Base-by-base conservation (phyloP, 352 stramenopile genomes). In the Phytopythium ostracodes region DNA sequence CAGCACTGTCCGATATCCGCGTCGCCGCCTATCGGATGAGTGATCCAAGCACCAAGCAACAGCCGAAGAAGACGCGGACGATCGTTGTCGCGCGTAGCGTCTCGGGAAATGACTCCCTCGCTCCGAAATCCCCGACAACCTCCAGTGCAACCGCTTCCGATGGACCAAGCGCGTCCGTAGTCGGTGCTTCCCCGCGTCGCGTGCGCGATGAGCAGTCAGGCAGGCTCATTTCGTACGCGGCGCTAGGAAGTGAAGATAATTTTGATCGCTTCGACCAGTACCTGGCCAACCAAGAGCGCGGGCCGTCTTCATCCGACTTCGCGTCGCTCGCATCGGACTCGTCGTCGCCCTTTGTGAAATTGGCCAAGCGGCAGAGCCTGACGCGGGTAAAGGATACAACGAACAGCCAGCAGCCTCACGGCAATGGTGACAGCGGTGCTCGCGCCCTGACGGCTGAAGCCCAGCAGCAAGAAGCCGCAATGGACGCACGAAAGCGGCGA, bases 261-360 rank as follows among this genome's bases (percentile, higher is more conserved):
- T 61, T 93, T 9, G 73, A 82, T 17, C 63, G 77, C 11, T 91
- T 88, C 43, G 75, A 87, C 42, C 66, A 75, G 31, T 93, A 79
- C 55, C 63, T 93, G 27, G 52, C 51, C 12, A 75, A 87, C 42
- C 75, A 85, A n/a, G 63, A 66, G 12, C 58, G 65, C 2, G 63
- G 65, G 1, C 53, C 59, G 4, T 76, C 64, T 54, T 68, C 67
- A 0, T 74, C 72, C 0, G 72, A 81, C 35, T 54, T 77, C 22
- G 67, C 72, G 15, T 20, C 27, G 6, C 50, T 77, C 25, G 67
- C 72, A 15, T 20, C 27, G 6, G 27, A 27, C 8, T 36, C 47
- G 6, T 38, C 47, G 3, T 54, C 46, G 27, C 49, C 44, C 3
- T 64, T 59, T 11, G 43, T 64, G 27, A 68, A 77, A 29, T 66